Percentiles rank a stretch among this genome's conserved stretches.
phyloP scores from a whole-genome alignment of 2,329 filamentous ascomycete species.

The Dothideomycetes sp. region DNA sequence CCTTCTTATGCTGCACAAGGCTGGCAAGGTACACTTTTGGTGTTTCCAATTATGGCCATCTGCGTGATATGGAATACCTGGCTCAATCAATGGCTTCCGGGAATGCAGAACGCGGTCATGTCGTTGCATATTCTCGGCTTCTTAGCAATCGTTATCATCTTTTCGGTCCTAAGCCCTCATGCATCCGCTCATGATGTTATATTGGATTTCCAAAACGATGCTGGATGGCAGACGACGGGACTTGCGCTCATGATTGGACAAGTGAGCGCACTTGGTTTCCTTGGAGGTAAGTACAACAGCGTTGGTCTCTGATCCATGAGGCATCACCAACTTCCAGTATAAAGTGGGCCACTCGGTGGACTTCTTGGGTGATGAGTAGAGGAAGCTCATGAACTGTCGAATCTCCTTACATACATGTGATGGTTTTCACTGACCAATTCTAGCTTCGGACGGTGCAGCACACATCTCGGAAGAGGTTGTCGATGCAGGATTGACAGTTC shows the following conservation, averaged over 20 bases:
- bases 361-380: no score
- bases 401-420: no score
- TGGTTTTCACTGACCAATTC: background rate
- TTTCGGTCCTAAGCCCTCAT: conserved; percentile 22
- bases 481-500: conserved; percentile 24
- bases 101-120: conserved; percentile 31
- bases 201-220: conserved; percentile 29
- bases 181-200: conserved; percentile 26
- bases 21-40: conserved; percentile 43
- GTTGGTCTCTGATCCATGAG: no score
- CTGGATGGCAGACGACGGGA: conserved; percentile 30
- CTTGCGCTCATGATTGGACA: conserved; percentile 26
- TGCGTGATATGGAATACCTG: conserved; percentile 36
- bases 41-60: conserved; percentile 37
- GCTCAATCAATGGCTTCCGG: conserved; percentile 26
- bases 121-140: conserved; percentile 32
- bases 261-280: conserved; percentile 22
- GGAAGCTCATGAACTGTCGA: no score
- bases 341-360: no score
- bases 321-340: no score
- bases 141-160: conserved; percentile 21
- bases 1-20: conserved; percentile 32
- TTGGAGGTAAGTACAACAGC: conserved; percentile 11
- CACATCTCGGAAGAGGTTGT: conserved; percentile 24
- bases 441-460: conserved; percentile 9